Base-by-base conservation (phyloP, 768 basidiomycete species). In the Phaffia australis region DNA sequence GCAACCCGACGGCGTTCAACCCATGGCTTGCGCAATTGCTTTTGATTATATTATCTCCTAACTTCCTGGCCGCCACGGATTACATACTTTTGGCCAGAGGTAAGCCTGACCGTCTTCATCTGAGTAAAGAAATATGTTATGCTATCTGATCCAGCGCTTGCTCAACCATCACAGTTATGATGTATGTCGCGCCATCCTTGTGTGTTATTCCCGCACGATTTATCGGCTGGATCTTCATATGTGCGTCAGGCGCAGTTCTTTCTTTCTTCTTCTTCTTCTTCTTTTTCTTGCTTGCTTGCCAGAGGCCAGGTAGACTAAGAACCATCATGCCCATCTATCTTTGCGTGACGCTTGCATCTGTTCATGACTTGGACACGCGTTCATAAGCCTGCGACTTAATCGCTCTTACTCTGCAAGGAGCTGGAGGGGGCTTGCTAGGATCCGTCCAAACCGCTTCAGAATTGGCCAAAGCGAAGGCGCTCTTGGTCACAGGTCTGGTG, bases 31-130 rank as follows among this genome's bases (percentile, higher is more conserved):
- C 52, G 11, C n/a, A 21, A 21, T 7, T 63, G 52, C 51, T 63
- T 2, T 7, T 63, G 25, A 55, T 63, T 47, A 63, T 63, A 15
- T 47, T 63, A 9, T 6, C 11, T 9, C 62, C 62, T 0, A 63
- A 63, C 35, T 63, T 63, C 30, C 52, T 63, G n/a, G 62, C 62
- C 14, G 62, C 62, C 3, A 42, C 49, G 19, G 62, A 63, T 46
- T 63, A 63, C 32, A 63, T 63, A 21, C 52, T 63, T 9, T 50
- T 63, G 32, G 62, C 62, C 25, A 55, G 4, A 5, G 54, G 59
- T 60, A 29, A 48, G 59, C 25, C 27, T 42, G n/a, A 11, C 27
- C 6, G 25, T 19, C 15, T 6, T 29, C 29, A 21, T 29, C 7
- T 8, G 56, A 27, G 29, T 9, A 8, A 35, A 4, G 14, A 21